Conservation (phyloP, 495 filamentous ascomycete species). For the Penicillium daleae region DNA sequence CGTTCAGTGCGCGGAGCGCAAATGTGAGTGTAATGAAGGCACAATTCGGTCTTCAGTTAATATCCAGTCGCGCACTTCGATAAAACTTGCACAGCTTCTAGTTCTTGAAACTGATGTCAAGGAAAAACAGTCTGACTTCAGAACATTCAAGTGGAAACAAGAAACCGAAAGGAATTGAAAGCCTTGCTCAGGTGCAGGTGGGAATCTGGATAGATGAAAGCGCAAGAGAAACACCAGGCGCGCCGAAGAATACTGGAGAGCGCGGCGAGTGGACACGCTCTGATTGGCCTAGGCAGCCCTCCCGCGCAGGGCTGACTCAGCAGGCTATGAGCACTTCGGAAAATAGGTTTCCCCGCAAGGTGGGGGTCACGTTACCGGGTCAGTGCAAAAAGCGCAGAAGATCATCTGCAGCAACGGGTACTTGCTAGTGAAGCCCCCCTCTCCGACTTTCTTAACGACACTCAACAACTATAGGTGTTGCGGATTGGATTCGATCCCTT, state of each 20-base stretch:
- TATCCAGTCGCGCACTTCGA: conserved; percentile 11
- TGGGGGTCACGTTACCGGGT: conserved; percentile 50
- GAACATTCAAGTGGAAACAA: not conserved
- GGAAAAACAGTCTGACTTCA: not conserved
- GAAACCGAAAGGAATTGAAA: not conserved
- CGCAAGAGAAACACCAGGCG: conserved; percentile 31
- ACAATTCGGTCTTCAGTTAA: conserved; percentile 21
- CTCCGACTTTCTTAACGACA: conserved; percentile 10
- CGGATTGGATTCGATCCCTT: not conserved
- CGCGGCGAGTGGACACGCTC: conserved; percentile 38
- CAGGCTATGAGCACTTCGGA: conserved; percentile 27
- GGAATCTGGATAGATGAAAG: conserved; percentile 14
- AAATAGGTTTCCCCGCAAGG: conserved; percentile 36
- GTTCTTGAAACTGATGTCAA: conserved; percentile 6
- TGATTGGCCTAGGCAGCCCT: conserved; percentile 36
- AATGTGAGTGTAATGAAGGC: conserved; percentile 9
- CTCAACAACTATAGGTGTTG: conserved; percentile 8
- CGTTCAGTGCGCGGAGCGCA: conserved; percentile 40
- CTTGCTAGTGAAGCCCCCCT: conserved; percentile 8
- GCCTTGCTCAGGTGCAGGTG: not conserved
- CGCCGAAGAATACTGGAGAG: conserved; percentile 43
- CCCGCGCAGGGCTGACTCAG: conserved; percentile 33
- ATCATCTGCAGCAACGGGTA: conserved; percentile 26
- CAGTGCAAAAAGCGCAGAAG: conserved; percentile 37
- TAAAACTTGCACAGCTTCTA: conserved; percentile 8